Percentiles rank a stretch among this genome's conserved stretches.
These are phyloP conservation scores for Crotalaria pallida DNA, from an alignment of 306 rosid genomes.

Conservation along the genomic window DNA sequence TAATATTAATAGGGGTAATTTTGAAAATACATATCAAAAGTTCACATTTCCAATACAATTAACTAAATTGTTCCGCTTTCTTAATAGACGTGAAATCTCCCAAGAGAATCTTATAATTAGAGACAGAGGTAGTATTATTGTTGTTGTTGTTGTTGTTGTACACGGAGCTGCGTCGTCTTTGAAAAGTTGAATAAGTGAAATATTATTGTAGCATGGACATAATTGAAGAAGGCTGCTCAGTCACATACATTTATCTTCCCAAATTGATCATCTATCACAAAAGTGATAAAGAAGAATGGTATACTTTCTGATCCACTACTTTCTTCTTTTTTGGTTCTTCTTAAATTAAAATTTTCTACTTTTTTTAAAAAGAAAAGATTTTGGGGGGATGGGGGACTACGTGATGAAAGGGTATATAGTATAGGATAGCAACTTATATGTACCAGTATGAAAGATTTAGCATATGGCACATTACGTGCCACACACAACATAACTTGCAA, in stretches of 20 bases:
- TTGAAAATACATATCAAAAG: no score
- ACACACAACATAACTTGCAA: constrained; percentile 39
- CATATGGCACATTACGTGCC: constrained; percentile 35
- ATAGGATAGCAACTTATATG: background rate
- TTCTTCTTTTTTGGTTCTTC: no score
- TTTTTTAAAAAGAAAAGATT: background rate
- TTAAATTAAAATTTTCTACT: background rate
- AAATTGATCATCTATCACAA: background rate
- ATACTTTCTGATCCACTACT: background rate
- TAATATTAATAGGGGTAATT: no score
- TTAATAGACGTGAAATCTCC: no score
- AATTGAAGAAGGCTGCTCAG: background rate
- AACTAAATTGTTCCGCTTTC: no score
- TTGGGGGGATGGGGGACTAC: background rate
- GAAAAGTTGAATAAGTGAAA: background rate
- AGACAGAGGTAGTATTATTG: no score
- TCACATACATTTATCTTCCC: constrained; percentile 3
- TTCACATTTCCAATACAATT: no score
- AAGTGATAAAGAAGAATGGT: constrained; percentile 7
- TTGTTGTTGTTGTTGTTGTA: no score
- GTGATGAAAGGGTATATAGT: background rate
- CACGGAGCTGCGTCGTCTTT: background rate
- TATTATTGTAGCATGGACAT: background rate
- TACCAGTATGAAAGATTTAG: background rate
- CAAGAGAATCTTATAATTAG: no score